Evolutionary conservation across 2,329 filamentous ascomycete genomes (phyloP).

Genomic region (Ophiocordyceps camponoti-rufipedis): DNA sequence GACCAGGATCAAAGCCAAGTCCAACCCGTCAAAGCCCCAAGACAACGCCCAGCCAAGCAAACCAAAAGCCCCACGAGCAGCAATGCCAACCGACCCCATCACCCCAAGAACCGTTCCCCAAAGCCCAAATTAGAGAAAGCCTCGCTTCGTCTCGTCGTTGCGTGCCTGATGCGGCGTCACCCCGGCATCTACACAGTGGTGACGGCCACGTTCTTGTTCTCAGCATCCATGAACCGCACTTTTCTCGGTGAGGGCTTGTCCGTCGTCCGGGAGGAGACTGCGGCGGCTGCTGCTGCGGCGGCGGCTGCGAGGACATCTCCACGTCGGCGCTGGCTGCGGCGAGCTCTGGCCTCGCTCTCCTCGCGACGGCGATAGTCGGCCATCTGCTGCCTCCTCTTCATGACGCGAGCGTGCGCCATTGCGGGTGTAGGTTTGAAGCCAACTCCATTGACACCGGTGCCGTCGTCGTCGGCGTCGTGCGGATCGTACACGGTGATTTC

Average conservation of each 20-base stretch:
- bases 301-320: constrained; percentile 10
- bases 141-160: neutral
- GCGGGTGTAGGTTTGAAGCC: constrained; percentile 47
- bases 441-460: constrained; percentile 48
- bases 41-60: neutral
- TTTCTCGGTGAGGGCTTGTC: constrained; percentile 13
- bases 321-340: constrained; percentile 32
- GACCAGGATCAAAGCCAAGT: too few relatives aligned
- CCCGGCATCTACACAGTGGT: constrained; percentile 10
- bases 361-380: constrained; percentile 43
- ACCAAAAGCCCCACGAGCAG: neutral
- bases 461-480: constrained; percentile 47
- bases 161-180: neutral
- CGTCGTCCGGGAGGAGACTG: constrained; percentile 7
- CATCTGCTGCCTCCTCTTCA: constrained; percentile 41
- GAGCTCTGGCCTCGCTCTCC: constrained; percentile 38
- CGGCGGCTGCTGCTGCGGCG: constrained; percentile 8
- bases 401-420: constrained; percentile 35
- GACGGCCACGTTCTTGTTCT: constrained; percentile 13
- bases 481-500: constrained; percentile 51
- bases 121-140: neutral
- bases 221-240: constrained; percentile 22
- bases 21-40: too few relatives aligned
- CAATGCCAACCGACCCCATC: too few relatives aligned
- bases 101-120: too few relatives aligned